Evolutionary conservation across 345 rosid genomes (phyloP).

Genomic region (Eucalyptus sp.): DNA sequence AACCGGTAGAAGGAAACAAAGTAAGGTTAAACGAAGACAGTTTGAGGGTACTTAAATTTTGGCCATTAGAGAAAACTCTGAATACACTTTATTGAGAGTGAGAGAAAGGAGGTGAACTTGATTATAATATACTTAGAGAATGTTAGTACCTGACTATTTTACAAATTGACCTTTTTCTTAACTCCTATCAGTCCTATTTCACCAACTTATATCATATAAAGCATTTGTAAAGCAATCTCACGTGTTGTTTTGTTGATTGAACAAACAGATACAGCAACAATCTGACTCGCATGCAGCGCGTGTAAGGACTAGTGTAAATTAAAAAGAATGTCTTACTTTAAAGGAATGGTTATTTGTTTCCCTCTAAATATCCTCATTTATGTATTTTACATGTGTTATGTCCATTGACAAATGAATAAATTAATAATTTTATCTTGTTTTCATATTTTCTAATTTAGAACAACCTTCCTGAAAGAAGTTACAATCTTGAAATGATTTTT

Average conservation of each 20-base stretch:
- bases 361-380: background rate
- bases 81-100: background rate
- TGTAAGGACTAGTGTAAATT: background rate
- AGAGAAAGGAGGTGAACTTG: background rate
- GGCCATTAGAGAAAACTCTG: background rate
- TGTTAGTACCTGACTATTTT: background rate
- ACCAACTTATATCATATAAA: background rate
- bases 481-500: background rate
- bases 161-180: background rate
- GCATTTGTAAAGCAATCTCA: background rate
- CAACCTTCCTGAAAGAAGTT: background rate
- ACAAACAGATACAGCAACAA: background rate
- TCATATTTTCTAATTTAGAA: background rate
- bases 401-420: too few relatives aligned
- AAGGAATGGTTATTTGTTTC: background rate
- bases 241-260: background rate
- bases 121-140: background rate
- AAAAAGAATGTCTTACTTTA: background rate
- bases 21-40: background rate
- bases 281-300: background rate
- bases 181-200: background rate
- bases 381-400: background rate
- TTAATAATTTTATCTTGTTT: background rate
- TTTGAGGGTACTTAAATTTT: background rate
- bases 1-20: background rate